Base-by-base conservation (phyloP, 495 filamentous ascomycete genomes). In the Aspergillus wentii region DNA sequence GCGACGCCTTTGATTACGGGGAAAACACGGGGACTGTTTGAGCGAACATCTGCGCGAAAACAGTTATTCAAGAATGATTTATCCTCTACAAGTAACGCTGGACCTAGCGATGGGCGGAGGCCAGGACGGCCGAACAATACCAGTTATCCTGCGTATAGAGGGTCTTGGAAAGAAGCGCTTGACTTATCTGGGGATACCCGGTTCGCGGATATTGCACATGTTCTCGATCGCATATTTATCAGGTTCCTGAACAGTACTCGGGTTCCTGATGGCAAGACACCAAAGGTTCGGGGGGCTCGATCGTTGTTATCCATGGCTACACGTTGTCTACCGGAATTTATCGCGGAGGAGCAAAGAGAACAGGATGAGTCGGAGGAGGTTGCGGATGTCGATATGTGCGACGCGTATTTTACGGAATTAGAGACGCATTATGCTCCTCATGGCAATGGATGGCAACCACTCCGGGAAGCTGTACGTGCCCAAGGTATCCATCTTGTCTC, bases 261-360 rank as follows among this genome's bases (percentile, higher is more conserved):
- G 13, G 21, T 54, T 17, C 10, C 30, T 18, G 9, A 29, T 10
- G 29, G 15, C 8, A n/a, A 5, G 14, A 14, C 28, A 27, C n/a
- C 37, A 15, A 9, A 21, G 13, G 16, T 21, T 15, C 51, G 41
- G 15, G 65, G 61, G n/a, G 54, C 71, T 13, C 64, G 75, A 19
- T 81, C 82, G 8, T 60, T 88, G 16, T 54, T 86, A n/a, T 75
- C 78, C 4, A 82, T 80, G 65, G 78, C 78, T 39, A 57, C 80
- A 20, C 71, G 79, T 42, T 71, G 72, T 19, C 56, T 87, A 7
- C 83, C 84, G 0, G 64, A 69, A 6, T 84, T 79, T 57, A 81
- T 88, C 41, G 57, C 63, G 3, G 62, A 68, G 13, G 76, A 85
- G 36, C 78, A 86, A 47, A 48, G 57, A 14, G 62, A 65, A 55